These are phyloP conservation scores for Aquilaria yunnanensis DNA, from an alignment of 345 rosid genomes.

Conservation along the genomic window DNA sequence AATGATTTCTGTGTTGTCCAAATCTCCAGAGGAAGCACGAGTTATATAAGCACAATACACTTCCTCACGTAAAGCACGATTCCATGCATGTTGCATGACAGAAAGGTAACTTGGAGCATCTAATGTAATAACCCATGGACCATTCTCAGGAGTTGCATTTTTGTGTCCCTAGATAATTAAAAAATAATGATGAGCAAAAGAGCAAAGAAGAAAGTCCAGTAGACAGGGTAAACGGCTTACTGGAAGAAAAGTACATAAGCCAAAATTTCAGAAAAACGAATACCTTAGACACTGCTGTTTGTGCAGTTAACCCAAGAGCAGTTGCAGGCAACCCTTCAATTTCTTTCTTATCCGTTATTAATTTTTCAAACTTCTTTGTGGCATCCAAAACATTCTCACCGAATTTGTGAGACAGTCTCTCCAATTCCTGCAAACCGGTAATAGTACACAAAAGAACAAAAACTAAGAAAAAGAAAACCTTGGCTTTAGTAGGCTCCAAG, in stretches of 20 bases:
- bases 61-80: conserved; percentile 83
- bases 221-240: conserved; percentile 2
- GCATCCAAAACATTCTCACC: conserved; percentile 87
- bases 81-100: conserved; percentile 82
- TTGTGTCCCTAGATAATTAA: conserved; percentile 53
- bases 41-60: conserved; percentile 56
- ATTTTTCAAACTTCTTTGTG: conserved; percentile 83
- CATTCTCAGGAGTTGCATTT: conserved; percentile 75
- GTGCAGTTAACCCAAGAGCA: conserved; percentile 86
- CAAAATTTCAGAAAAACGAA: conserved; percentile 8
- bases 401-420: conserved; percentile 71
- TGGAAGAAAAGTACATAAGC: neutral
- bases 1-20: conserved; percentile 66
- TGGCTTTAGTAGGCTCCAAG: no score
- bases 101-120: conserved; percentile 76
- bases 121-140: conserved; percentile 86
- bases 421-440: conserved; percentile 55
- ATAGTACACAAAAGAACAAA: neutral
- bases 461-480: neutral
- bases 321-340: conserved; percentile 92
- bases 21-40: conserved; percentile 78
- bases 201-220: neutral
- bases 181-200: neutral
- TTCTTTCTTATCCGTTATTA: conserved; percentile 70
- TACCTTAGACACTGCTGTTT: conserved; percentile 87